Base-by-base conservation (phyloP, 768 basidiomycete genomes). In the Phaffia australis region DNA sequence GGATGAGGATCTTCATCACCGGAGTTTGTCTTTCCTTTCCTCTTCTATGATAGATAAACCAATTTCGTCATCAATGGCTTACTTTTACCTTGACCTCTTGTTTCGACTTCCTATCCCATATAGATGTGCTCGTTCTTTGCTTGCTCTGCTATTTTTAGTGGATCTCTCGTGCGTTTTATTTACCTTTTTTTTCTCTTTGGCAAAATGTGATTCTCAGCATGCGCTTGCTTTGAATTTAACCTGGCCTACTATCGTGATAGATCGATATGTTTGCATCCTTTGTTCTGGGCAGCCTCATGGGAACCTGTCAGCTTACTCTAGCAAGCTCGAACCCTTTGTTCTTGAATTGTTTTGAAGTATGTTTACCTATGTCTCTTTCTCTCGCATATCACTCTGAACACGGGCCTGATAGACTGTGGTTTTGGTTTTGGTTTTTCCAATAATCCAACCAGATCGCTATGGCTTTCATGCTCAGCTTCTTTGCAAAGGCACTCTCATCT, bases 331-430 rank as follows among this genome's bases (percentile, higher is more conserved):
- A 69, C 25, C 67, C 67, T 1, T 47, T 69, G 0, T 64, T 69
- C 47, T 32, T 52, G 3, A 69, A 69, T 35, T 63, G 67, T 52
- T 69, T 69, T 21, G 67, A 69, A 49, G 67, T 69, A 21, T 42
- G 62, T 48, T 3, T 29, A 30, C 32, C 47, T n/a, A 6, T n/a
- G n/a, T n/a, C n/a, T n/a, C 2, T 3, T 32, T 46, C 52, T 42
- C 46, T 19, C 27, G 8, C 23, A 27, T 5, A 54, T 16, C 8
- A 27, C 18, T 54, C 52, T 27, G 9, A 25, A n/a, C 23, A 25
- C 32, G 9, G 15, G 25, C 8, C 57, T 58, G 57, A 58, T 16
- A 54, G 52, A 54, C 52, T 4, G 18, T 54, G 57, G 57, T 58
- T 58, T 42, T 19, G 57, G 35, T 54, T 2, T 32, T 35, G 14